Percentiles rank a stretch among this genome's conserved stretches.
Conservation (phyloP, 2,329 filamentous ascomycete species). For the Trichoderma asperellum region DNA sequence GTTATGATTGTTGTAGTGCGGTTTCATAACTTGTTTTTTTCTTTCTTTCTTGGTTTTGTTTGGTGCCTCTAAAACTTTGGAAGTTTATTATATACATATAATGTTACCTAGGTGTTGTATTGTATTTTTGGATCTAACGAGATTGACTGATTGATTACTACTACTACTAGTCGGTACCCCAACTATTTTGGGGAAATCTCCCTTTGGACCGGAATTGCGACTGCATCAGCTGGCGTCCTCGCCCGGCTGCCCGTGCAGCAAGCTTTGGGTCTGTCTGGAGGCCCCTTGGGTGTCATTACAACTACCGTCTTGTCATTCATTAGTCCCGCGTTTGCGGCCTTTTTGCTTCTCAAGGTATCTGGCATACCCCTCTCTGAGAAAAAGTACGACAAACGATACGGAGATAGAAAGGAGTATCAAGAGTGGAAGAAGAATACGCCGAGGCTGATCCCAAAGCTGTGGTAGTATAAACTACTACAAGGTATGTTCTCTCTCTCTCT, state of each 20-base stretch:
- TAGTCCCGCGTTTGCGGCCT: slow-evolving; percentile 67
- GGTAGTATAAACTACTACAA: slow-evolving; percentile 29
- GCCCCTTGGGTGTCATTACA: slow-evolving; percentile 37
- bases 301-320: slow-evolving; percentile 53
- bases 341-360: slow-evolving; percentile 65
- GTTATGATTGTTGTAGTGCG: too few species aligned
- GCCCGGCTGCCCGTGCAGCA: slow-evolving; percentile 56
- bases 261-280: slow-evolving; percentile 59
- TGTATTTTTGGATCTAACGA: background rate
- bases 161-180: slow-evolving; percentile 53
- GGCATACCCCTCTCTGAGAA: slow-evolving; percentile 68
- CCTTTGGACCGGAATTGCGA: slow-evolving; percentile 70
- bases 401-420: slow-evolving; percentile 66
- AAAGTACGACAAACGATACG: slow-evolving; percentile 70
- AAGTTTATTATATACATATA: background rate
- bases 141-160: background rate
- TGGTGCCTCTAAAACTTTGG: background rate
- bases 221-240: slow-evolving; percentile 60
- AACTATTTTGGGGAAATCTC: slow-evolving; percentile 76
- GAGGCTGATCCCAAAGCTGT: slow-evolving; percentile 66
- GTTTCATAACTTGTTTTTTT: background rate
- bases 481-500: background rate
- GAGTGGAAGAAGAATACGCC: slow-evolving; percentile 70
- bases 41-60: too few species aligned
- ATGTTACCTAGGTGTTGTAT: background rate